These are phyloP conservation scores for Podospora tetraspora DNA, from an alignment of 495 filamentous ascomycete genomes.

Conservation along the genomic window DNA sequence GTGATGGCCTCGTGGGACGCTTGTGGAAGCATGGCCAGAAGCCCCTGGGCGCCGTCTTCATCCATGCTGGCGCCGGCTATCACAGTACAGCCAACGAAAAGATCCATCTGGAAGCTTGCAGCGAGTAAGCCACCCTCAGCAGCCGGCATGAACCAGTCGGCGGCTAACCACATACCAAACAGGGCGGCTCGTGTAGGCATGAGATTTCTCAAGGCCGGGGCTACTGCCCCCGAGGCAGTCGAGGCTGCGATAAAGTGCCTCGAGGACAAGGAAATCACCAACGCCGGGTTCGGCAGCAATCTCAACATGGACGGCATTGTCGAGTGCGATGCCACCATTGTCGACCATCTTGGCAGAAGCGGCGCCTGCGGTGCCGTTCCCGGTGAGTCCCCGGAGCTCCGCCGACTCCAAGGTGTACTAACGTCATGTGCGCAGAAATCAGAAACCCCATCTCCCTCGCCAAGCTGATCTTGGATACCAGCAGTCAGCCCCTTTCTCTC, in stretches of 20 bases:
- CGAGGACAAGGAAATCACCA: conserved; percentile 92
- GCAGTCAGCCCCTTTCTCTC: conserved; percentile 65
- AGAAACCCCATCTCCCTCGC: conserved; percentile 89
- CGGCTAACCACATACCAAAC: not conserved
- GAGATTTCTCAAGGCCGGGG: conserved; percentile 69
- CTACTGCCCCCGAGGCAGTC: conserved; percentile 80
- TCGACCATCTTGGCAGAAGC: conserved; percentile 85
- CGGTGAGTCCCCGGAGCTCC: conserved; percentile 51
- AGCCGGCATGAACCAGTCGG: not conserved
- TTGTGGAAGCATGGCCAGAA: conserved; percentile 18
- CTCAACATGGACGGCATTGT: conserved; percentile 83
- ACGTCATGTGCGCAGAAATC: conserved; percentile 53
- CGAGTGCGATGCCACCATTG: conserved; percentile 88
- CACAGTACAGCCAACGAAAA: conserved; percentile 80
- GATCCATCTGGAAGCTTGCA: conserved; percentile 77
- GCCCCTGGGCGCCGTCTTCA: conserved; percentile 65
- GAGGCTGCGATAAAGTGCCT: conserved; percentile 82
- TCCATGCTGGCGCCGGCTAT: conserved; percentile 95
- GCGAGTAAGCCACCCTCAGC: conserved; percentile 57
- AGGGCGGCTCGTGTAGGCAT: conserved; percentile 82
- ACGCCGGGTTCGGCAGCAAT: conserved; percentile 94
- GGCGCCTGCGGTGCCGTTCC: conserved; percentile 87
- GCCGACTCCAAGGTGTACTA: not conserved
- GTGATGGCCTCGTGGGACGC: conserved; percentile 25
- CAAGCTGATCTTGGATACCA: conserved; percentile 71